A percentile compares a stretch with the other conserved stretches of the same genome.
phyloP scores from a whole-genome alignment of 306 rosid species.

The Gastrolobium bilobum region DNA sequence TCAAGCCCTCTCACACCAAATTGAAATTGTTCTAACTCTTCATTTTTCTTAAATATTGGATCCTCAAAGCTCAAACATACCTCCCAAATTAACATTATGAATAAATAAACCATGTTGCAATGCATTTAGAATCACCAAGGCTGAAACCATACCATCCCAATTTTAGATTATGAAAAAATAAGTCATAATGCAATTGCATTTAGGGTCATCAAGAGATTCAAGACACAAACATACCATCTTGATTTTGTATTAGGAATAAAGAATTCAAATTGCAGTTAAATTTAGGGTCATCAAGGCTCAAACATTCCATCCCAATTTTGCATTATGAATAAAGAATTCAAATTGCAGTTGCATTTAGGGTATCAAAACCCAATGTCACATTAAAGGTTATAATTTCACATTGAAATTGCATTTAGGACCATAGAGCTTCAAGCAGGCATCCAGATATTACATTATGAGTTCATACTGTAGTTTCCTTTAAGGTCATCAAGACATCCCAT shows the following conservation, averaged over 20 bases:
- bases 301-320: background rate
- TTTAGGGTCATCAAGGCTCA: background rate
- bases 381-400: background rate
- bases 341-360: background rate
- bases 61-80: background rate
- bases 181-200: background rate
- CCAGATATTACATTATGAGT: too few relatives aligned
- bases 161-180: background rate
- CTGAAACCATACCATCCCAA: background rate
- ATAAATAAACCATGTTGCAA: background rate
- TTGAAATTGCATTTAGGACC: too few relatives aligned
- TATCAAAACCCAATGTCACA: background rate
- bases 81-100: background rate
- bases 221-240: too few relatives aligned
- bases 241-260: background rate
- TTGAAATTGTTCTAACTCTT: constrained; percentile 19
- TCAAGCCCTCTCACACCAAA: background rate
- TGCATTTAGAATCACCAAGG: background rate
- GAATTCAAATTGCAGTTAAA: background rate
- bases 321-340: background rate
- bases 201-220: background rate
- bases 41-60: background rate
- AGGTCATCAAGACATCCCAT: background rate
- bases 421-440: too few relatives aligned
- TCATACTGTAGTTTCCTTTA: too few relatives aligned